Evolutionary conservation across 1,139 yeast species (phyloP), one percentile per base, ranked within the genome.

Genomic region (Chernovozyma sophiae-reginae): DNA sequence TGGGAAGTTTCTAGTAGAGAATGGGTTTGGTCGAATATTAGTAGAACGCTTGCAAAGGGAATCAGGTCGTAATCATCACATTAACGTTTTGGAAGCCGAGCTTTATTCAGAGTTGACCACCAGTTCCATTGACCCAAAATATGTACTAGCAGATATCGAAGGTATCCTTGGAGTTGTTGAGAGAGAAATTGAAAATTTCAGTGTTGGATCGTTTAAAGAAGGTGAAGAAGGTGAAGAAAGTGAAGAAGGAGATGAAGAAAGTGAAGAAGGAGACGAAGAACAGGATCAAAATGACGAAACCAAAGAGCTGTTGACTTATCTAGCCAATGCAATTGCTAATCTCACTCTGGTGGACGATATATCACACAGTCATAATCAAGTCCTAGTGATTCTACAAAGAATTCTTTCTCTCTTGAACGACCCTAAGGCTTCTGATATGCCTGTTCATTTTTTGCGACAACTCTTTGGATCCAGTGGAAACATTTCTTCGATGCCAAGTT

Each of bases 381-480:
- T 23, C 15, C n/a, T 30, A 12, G n/a, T 6, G 6, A 7, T 6
- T 20, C 23, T 7, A 20, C 23, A 7, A 6, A 20, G 10, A 20
- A 20, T 20, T 7, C 23, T 20, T 20, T 20, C 23, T 6, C 6
- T 20, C 6, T 20, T 20, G 23, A 20, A 26, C 6, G 12, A 16
- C 11, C 17, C 29, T 26, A 7, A 6, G 6, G 6, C 29, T 7
- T 26, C 29, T 6, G 8, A 6, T 26, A 11, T 14, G 10, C 12
- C 29, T 6, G 29, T 26, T 6, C 33, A 41, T 18, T 38, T 54
- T 13, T 55, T 54, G 34, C 46, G 72, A 32, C 58, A 55, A 34
- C 46, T 68, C 28, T 68, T 69, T 42, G 60, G 69, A 4, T 46
- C 62, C 1, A 53, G 65, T 24, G 72, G 73, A 4, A 58, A 63